phyloP scores from a whole-genome alignment of 2,329 filamentous ascomycete genomes.

The Aspergillus neoniger region DNA sequence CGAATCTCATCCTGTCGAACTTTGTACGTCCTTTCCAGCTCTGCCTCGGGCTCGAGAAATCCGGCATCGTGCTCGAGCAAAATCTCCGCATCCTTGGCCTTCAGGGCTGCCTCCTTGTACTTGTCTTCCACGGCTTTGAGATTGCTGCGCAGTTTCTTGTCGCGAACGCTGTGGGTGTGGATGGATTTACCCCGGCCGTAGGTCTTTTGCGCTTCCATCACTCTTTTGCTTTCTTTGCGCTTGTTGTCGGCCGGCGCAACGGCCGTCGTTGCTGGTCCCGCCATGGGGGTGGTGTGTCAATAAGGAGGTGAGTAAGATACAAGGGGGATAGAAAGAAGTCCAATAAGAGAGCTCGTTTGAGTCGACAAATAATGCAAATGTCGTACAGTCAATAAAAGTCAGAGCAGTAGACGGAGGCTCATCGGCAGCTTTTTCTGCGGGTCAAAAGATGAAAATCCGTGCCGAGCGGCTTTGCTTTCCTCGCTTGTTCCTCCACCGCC shows the following conservation, averaged over 20 bases:
- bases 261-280: slow-evolving; percentile 32
- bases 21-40: slow-evolving; percentile 89
- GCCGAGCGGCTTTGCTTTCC: slow-evolving; percentile 6
- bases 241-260: slow-evolving; percentile 35
- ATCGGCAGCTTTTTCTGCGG: slow-evolving; percentile 18
- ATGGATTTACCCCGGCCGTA: slow-evolving; percentile 85
- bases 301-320: background rate
- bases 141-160: slow-evolving; percentile 86
- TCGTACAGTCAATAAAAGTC: background rate
- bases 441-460: slow-evolving; percentile 13
- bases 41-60: slow-evolving; percentile 83
- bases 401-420: background rate
- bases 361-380: background rate
- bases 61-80: slow-evolving; percentile 82
- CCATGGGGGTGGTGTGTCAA: slow-evolving; percentile 25
- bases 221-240: slow-evolving; percentile 41
- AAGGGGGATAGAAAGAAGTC: background rate
- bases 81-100: slow-evolving; percentile 90
- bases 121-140: slow-evolving; percentile 77
- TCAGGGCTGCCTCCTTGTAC: slow-evolving; percentile 76
- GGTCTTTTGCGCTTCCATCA: slow-evolving; percentile 62
- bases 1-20: slow-evolving; percentile 86
- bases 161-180: slow-evolving; percentile 70
- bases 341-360: background rate
- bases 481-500: slow-evolving; percentile 35